Conservation (phyloP, 2,329 filamentous ascomycete species). For the Samsoniella hepiali region DNA sequence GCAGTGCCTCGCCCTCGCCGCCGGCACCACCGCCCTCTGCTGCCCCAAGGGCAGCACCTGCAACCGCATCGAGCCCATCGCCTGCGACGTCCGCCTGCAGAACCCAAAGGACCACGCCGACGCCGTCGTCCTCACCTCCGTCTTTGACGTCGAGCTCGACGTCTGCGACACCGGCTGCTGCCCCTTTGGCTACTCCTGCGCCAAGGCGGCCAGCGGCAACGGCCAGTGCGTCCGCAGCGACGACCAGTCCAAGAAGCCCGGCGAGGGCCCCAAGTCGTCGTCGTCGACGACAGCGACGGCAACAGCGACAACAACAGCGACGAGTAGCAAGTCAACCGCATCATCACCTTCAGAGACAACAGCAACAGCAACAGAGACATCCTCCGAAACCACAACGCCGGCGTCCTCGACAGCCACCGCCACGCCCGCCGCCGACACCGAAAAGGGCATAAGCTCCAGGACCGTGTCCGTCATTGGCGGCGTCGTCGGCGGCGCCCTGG, state of each 20-base stretch:
- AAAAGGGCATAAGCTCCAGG: neutral
- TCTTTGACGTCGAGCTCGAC: conserved; percentile 53
- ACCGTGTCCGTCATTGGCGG: conserved; percentile 18
- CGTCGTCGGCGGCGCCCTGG: conserved; percentile 12
- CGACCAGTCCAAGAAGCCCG: conserved; percentile 46
- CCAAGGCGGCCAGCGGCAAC: conserved; percentile 27
- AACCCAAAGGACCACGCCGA: conserved; percentile 54
- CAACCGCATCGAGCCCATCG: conserved; percentile 58
- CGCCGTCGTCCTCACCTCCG: conserved; percentile 64
- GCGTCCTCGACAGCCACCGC: neutral
- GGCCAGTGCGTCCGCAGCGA: conserved; percentile 48
- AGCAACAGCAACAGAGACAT: conserved; percentile 20
- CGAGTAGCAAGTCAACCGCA: neutral
- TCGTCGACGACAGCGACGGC: conserved; percentile 26
- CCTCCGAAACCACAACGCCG: neutral
- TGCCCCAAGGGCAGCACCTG: conserved; percentile 61
- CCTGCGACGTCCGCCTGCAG: conserved; percentile 61
- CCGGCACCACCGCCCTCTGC: conserved; percentile 65
- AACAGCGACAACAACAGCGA: conserved; percentile 22
- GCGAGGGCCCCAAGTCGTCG: conserved; percentile 24
- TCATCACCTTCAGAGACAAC: conserved; percentile 19
- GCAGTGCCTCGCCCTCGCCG: conserved; percentile 60
- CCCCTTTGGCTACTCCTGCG: conserved; percentile 68
- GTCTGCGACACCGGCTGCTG: conserved; percentile 64
- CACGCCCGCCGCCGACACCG: neutral